Base-by-base conservation (phyloP, 140 eudicot species). In the Bidens hawaiensis region DNA sequence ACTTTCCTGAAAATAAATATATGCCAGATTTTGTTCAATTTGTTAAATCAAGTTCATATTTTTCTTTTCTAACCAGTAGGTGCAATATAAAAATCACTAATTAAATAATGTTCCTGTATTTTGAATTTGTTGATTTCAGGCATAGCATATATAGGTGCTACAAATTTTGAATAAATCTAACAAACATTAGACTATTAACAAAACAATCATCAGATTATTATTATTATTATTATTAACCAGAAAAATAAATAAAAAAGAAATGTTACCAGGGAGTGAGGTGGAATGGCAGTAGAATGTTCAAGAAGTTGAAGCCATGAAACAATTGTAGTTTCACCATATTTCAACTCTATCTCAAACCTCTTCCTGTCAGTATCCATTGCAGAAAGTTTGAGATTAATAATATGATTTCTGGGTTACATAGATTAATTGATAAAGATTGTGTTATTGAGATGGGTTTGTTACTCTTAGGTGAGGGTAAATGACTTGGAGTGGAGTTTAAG, bases 281-380 rank as follows among this genome's bases (percentile, higher is more conserved):
- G 33, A 51, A 61, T 50, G 26, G 69, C 76, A 22, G 69, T 69
- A 22, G 69, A 52, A 24, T 70, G 63, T 34, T 26, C 8, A 4
- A 61, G 69, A 9, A 70, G 54, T 33, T 70, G 52, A 49, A 27
- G 41, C 76, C 76, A 70, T 34, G 76, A 70, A 49, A 70, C 76
- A 50, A 70, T 61, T 9, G 76, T 70, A 6, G 76, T 70, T 51
- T 70, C 64, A 38, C 63, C 69, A 18, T 36, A 22, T 61, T 50
- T 50, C 34, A 70, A 36, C 11, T 70, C 76, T 48, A 70, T 40
- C 54, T 70, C 55, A 70, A 70, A 70, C 10, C 56, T 33, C 13
- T 4, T 4, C 40, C 64, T 70, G 55, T 61, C 16, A 70, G 23
- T 45, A 17, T 70, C 76, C 53, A 70, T 42, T 42, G 18, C 18